phyloP scores from a whole-genome alignment of 2,329 filamentous ascomycete genomes.

The Fusarium annulatum region DNA sequence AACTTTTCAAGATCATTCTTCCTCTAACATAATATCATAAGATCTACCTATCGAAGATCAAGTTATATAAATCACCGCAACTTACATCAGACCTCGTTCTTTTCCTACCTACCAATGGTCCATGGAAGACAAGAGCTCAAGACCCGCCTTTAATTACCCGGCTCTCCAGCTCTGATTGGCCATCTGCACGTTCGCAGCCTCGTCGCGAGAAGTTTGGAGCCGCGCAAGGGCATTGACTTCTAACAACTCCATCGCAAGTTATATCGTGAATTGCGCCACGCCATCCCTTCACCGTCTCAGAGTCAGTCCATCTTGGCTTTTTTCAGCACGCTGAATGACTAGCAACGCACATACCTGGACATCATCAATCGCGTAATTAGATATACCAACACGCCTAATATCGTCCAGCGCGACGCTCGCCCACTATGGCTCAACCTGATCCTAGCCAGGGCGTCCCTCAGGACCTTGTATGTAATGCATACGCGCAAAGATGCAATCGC shows the following conservation, averaged over 20 bases:
- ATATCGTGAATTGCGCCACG: conserved; percentile 39
- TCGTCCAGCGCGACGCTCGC: conserved; percentile 38
- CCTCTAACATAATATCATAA: neutral
- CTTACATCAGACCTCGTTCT: neutral
- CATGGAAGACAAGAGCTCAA: neutral
- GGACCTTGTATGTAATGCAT: conserved; percentile 52
- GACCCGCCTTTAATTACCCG: conserved; percentile 33
- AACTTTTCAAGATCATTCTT: neutral
- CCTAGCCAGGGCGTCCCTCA: conserved; percentile 56
- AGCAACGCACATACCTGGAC: neutral
- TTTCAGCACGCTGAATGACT: neutral
- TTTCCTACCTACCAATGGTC: too few relatives aligned
- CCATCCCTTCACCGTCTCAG: conserved; percentile 27
- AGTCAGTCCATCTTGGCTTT: conserved; percentile 4
- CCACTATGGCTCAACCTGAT: conserved; percentile 55
- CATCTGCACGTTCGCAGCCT: conserved; percentile 40
- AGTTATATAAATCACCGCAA: neutral
- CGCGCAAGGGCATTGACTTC: conserved; percentile 41
- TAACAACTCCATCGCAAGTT: conserved; percentile 37
- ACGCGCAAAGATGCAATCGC: neutral
- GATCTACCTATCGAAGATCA: neutral
- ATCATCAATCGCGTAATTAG: conserved; percentile 33
- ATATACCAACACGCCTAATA: conserved; percentile 21
- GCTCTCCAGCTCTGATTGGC: conserved; percentile 42
- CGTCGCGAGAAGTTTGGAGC: conserved; percentile 55